Conservation (phyloP, 2,329 filamentous ascomycete genomes). For the Amauroascus verrucosus region DNA sequence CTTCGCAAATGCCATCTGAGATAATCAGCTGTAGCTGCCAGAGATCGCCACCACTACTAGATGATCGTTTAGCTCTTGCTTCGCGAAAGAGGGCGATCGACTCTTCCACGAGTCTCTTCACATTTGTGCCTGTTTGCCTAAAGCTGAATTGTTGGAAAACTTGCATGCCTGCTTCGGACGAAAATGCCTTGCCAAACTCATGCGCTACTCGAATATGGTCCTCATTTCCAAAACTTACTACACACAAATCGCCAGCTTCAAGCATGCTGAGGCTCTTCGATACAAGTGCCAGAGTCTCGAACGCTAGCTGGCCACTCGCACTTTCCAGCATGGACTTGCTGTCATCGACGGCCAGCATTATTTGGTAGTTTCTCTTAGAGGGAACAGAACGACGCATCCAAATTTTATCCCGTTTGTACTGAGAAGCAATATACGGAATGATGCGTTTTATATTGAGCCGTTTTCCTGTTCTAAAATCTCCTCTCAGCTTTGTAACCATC, state of each 20-base stretch:
- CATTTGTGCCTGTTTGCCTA: slow-evolving; percentile 73
- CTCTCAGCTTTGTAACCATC: slow-evolving; percentile 88
- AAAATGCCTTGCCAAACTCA: slow-evolving; percentile 72
- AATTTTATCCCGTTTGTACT: slow-evolving; percentile 99
- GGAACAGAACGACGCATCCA: slow-evolving; percentile 94
- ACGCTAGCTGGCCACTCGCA: slow-evolving; percentile 65
- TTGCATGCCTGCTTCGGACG: slow-evolving; percentile 67
- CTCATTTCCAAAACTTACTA: slow-evolving; percentile 75
- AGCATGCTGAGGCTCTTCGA: slow-evolving; percentile 80
- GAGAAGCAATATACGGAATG: slow-evolving; percentile 96
- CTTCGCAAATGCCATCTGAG: slow-evolving; percentile 85
- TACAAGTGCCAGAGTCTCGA: slow-evolving; percentile 89
- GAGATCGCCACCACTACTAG: slow-evolving; percentile 55
- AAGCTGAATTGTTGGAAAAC: slow-evolving; percentile 81
- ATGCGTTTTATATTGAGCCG: slow-evolving; percentile 98
- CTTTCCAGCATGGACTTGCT: slow-evolving; percentile 86
- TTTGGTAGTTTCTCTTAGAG: slow-evolving; percentile 90
- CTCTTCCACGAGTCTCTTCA: slow-evolving; percentile 63
- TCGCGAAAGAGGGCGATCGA: slow-evolving; percentile 73
- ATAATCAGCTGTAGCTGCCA: slow-evolving; percentile 95
- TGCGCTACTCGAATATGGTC: slow-evolving; percentile 69
- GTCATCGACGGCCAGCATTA: slow-evolving; percentile 94
- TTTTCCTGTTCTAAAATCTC: slow-evolving; percentile 94
- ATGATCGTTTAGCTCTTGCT: slow-evolving; percentile 53
- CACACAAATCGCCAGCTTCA: slow-evolving; percentile 85